phyloP scores from a whole-genome alignment of 768 basidiomycete genomes.

The Phaffia tasmanica region DNA sequence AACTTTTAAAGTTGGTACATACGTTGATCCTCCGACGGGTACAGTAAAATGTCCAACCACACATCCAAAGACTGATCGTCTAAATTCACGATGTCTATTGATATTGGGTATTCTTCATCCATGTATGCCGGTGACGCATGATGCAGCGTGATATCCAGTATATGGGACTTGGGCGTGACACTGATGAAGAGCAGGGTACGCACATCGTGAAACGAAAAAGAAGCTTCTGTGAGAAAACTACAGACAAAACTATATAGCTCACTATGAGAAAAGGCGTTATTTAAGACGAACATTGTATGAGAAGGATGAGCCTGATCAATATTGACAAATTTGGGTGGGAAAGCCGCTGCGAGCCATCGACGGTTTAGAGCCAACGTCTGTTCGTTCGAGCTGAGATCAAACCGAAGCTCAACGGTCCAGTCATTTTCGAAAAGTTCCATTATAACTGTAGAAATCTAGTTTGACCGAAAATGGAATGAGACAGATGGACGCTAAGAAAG shows the following conservation, averaged over 20 bases:
- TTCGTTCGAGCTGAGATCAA: conserved; percentile 42
- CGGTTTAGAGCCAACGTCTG: conserved; percentile 28
- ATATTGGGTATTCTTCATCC: conserved; percentile 68
- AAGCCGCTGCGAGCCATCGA: conserved; percentile 46
- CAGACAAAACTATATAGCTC: no score
- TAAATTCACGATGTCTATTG: conserved; percentile 55
- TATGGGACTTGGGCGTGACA: conserved; percentile 49
- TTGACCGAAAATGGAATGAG: background rate
- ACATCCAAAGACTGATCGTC: conserved; percentile 62
- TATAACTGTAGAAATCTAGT: conserved; percentile 23
- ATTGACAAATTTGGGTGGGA: conserved; percentile 48
- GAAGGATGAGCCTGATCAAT: conserved; percentile 45
- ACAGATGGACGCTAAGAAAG: background rate
- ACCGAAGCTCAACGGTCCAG: conserved; percentile 59
- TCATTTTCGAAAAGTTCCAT: conserved; percentile 45
- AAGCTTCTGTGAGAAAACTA: no score
- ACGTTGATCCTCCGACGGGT: conserved; percentile 59
- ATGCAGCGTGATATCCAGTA: conserved; percentile 47
- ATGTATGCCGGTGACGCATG: conserved; percentile 63
- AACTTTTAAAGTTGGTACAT: background rate
- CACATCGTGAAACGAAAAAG: conserved; percentile 28
- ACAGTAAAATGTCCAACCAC: conserved; percentile 61
- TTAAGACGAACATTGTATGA: no score
- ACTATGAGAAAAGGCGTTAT: no score
- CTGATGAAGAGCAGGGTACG: conserved; percentile 28